Percentiles rank a stretch among this genome's conserved stretches.
phyloP scores from a whole-genome alignment of 805 yeast species.

The Lachancea waltii region DNA sequence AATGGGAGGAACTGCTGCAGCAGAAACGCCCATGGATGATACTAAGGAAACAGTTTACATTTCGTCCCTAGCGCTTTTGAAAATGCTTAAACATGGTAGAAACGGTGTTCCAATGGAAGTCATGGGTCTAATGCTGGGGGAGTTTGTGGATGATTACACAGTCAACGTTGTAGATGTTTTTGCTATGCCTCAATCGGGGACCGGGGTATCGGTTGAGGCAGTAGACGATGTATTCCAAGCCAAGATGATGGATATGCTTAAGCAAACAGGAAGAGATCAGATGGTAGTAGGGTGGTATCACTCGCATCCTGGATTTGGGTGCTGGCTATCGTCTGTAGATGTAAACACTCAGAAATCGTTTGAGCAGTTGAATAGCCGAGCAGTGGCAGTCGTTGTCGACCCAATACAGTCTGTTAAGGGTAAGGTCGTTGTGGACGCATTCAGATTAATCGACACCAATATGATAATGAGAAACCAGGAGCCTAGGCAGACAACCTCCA shows the following conservation, averaged over 20 bases:
- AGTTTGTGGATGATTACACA: slow-evolving; percentile 94
- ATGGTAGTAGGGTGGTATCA: slow-evolving; percentile 99
- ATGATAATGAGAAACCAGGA: slow-evolving; percentile 93
- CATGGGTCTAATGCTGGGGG: slow-evolving; percentile 98
- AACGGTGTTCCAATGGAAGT: slow-evolving; percentile 85
- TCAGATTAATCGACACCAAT: slow-evolving; percentile 84
- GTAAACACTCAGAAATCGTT: slow-evolving; percentile 96
- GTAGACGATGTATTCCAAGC: slow-evolving; percentile 99
- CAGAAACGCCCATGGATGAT: slow-evolving; percentile 81
- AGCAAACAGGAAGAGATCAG: slow-evolving; percentile 98
- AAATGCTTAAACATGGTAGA: slow-evolving; percentile 96
- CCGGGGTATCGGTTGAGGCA: slow-evolving; percentile 98
- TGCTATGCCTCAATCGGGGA: slow-evolving; percentile 99
- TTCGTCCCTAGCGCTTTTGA: slow-evolving; percentile 87
- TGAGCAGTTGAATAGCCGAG: slow-evolving; percentile 90
- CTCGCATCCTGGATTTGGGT: slow-evolving; percentile 99
- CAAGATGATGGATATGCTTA: slow-evolving; percentile 98
- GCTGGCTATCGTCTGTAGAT: slow-evolving; percentile 97
- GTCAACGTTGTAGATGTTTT: slow-evolving; percentile 96
- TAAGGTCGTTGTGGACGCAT: slow-evolving; percentile 97
- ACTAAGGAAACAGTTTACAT: slow-evolving; percentile 95
- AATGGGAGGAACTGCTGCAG: slow-evolving; percentile 43
- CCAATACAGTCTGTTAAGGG: slow-evolving; percentile 99
- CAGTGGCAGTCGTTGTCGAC: slow-evolving; percentile 97
- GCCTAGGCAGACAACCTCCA: slow-evolving; percentile 95